Base-by-base conservation (phyloP, 495 filamentous ascomycete species). In the Penicillium riverlandense region DNA sequence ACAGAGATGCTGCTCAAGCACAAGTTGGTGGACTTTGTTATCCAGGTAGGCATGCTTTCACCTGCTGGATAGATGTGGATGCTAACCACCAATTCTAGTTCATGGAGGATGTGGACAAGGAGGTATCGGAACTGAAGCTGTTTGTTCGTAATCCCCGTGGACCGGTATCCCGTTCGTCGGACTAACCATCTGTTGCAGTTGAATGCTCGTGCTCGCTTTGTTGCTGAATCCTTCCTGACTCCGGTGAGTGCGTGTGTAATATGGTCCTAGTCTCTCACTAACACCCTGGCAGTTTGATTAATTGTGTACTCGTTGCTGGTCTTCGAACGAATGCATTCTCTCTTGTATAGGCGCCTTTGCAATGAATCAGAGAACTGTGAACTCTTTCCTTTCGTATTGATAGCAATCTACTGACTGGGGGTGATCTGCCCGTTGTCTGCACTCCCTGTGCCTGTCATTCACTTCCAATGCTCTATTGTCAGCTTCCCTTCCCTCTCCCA, bases 111-210 rank as follows among this genome's bases (percentile, higher is more conserved):
- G 92, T 97, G 28, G 92, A 97, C 59, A 97, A 97, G 72, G 94
- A 99, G 66, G 97, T 97, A 41, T 97, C 91, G 1, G 94, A 97
- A 67, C 96, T 97, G 92, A 99, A 99, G 79, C 80, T 99, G 49
- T 99, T 97, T 67, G 91, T 97, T 80, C 40, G 88, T 75, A 14
- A 9, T 8, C n/a, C 7, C 32, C 32, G 4, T 12, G 2, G n/a
- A 11, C 11, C 50, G 31, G n/a, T 2, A 7, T 16, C 14, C 9
- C 63, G 35, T 60, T 62, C 44, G 14, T 46, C 28, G 13, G 9
- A 38, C 36, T 52, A 34, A 53, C 64, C 47, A 71, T 37, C 9
- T 11, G 12, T 11, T 41, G 13, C 54, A 97, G 91, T 72, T 99
- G 62, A 97, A 99, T 67, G 90, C 92, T 39, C 80, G 94, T 67